Percentiles rank a stretch among this genome's conserved stretches.
These are phyloP conservation scores for Sporothrix brasiliensis DNA, from an alignment of 2,329 filamentous ascomycete genomes.

Conservation along the genomic window DNA sequence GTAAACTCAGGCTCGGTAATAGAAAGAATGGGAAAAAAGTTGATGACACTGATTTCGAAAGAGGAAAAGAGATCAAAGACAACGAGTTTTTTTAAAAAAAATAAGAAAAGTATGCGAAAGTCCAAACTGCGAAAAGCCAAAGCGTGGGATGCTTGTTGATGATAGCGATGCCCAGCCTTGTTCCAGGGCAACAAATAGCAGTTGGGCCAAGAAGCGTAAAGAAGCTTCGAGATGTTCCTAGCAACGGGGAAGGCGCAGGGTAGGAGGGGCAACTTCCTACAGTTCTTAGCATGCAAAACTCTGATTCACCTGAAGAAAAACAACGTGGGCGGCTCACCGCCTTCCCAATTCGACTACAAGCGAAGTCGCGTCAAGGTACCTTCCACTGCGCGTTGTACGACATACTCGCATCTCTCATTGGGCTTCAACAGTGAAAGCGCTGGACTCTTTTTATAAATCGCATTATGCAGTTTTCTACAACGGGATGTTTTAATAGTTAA, in stretches of 20 bases:
- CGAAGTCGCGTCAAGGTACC: not conserved
- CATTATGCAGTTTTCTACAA: conserved; percentile 20
- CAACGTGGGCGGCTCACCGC: conserved; percentile 31
- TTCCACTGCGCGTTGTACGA: not conserved
- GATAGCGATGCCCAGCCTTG: conserved; percentile 9
- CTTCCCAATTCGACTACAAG: not conserved
- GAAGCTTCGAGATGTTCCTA: conserved; percentile 34
- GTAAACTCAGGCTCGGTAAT: not conserved
- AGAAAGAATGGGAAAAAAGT: not conserved
- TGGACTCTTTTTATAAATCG: conserved; percentile 5
- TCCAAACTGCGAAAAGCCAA: not conserved
- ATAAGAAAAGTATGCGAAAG: not conserved
- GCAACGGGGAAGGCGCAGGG: conserved; percentile 12
- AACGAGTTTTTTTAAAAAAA: not conserved
- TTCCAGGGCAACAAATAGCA: conserved; percentile 5
- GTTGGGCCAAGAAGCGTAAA: conserved; percentile 24
- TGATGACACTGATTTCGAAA: not conserved
- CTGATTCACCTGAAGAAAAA: not conserved
- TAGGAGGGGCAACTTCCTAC: conserved; percentile 28
- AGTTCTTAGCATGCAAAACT: not conserved
- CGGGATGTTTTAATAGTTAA: not conserved
- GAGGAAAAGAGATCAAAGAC: not conserved
- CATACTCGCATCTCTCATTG: not conserved
- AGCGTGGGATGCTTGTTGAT: not conserved
- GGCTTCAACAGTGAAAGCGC: no score